Evolutionary conservation across 2,329 filamentous ascomycete genomes (phyloP).

Genomic region (Penicillium sp.): DNA sequence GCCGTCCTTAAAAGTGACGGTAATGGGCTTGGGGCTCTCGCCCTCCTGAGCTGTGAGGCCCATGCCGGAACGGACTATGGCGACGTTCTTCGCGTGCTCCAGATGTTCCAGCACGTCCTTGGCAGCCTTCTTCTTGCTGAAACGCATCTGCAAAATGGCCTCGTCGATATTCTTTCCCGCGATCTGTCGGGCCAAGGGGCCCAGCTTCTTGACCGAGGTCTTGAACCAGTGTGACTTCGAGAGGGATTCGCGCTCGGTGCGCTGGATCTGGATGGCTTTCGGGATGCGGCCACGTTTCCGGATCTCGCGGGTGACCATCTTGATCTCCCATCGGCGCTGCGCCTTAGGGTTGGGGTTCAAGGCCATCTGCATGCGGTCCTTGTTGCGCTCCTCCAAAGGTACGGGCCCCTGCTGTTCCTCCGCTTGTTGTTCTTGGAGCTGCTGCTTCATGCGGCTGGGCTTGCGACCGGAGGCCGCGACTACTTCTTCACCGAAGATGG

Average conservation of each 20-base stretch:
- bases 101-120: conserved; percentile 73
- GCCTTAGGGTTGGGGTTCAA: conserved; percentile 70
- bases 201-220: conserved; percentile 88
- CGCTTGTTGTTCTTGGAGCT: conserved; percentile 9
- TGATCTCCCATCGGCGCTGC: conserved; percentile 72
- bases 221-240: conserved; percentile 67
- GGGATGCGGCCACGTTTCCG: conserved; percentile 62
- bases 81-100: conserved; percentile 73
- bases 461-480: conserved; percentile 21
- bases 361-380: conserved; percentile 54
- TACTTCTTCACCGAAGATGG: conserved; percentile 40
- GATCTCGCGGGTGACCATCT: conserved; percentile 74
- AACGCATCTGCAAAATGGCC: conserved; percentile 89
- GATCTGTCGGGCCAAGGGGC: conserved; percentile 79
- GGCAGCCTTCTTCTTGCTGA: conserved; percentile 89
- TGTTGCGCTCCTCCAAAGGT: conserved; percentile 40
- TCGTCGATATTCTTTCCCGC: conserved; percentile 90
- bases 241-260: conserved; percentile 55
- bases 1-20: conserved; percentile 70
- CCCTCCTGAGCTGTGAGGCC: conserved; percentile 51
- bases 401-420: conserved; percentile 10
- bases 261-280: conserved; percentile 61
- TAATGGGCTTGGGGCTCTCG: conserved; percentile 41
- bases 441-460: conserved; percentile 21
- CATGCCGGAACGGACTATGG: conserved; percentile 78